Base-by-base conservation (phyloP, 345 rosid species). In the Trapa bicornis region DNA sequence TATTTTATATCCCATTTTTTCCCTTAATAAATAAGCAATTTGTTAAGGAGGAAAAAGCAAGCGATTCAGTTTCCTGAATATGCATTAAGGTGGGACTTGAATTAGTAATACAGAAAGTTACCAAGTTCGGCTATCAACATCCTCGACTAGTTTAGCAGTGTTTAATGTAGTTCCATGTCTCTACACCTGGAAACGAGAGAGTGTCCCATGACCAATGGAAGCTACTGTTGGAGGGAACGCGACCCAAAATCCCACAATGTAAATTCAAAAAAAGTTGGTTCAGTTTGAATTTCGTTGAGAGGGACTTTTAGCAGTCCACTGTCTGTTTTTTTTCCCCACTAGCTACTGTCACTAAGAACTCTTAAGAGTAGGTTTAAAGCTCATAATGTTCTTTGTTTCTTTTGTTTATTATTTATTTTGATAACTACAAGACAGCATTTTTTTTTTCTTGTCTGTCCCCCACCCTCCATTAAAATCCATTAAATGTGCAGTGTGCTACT, bases 151-250 rank as follows among this genome's bases (percentile, higher is more conserved):
- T 4, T 1, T 41, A 41, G 43, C 43, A 41, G 2, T 41, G 43
- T 41, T 41, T 22, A 22, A 22, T 22, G 29, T 22, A 22, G 43
- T 41, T 41, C 43, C 4, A 41, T 41, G 43, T 41, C 7, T 41
- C 43, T 41, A 4, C 7, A 41, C 43, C 7, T 41, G 64, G 37
- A 22, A 22, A 22, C 29, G 65, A 39, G 42, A 35, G 65, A 6
- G 38, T 17, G 65, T 43, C 41, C 11, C 42, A 43, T 6, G 14
- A 22, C 37, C 35, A 33, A 65, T 42, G 16, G 36, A 65, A 43
- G 14, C 52, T 47, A 54, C 77, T 80, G 84, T 76, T 58, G 79
- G 73, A 76, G 29, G 29, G 66, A 69, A 78, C 9, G 67, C 80
- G 84, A 4, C 82, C 84, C 43, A 41, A 8, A 41, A 41, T 3